Base-by-base conservation (phyloP, 352 stramenopile species). In the Globisporangium nodosum region DNA sequence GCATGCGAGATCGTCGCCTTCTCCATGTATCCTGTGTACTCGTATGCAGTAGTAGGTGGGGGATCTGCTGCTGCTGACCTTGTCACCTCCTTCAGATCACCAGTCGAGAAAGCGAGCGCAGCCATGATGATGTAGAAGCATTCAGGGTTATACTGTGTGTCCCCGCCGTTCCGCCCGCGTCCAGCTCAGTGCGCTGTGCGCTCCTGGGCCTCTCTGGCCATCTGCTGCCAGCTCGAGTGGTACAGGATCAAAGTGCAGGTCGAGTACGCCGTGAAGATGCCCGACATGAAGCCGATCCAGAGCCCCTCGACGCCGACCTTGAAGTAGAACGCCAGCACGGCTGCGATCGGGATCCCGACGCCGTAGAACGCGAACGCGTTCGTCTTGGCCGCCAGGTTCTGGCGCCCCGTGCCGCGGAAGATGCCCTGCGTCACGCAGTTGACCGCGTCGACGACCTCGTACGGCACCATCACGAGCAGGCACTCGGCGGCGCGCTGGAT, bases 291-390 rank as follows among this genome's bases (percentile, higher is more conserved):
- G 42, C 87, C 83, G 13, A 88, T 54, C 87, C 87, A 96, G 45
- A 96, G 63, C 3, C 87, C 87, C 52, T 87, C 81, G 42, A 92
- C 63, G 42, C 69, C 65, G 46, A 68, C 74, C 0, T 57, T 24
- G 24, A 69, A 73, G 9, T 61, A 49, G 52, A 94, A 83, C 3
- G 70, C 82, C 5, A 90, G 47, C 12, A 88, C 27, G 18, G 70
- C 81, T 0, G 66, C 79, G n/a, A 90, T 33, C 18, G 87, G 85
- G 16, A 96, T 76, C 21, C 81, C 85, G 46, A 92, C 68, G 0
- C 63, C 60, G 61, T 94, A 96, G 63, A 88, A 96, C 35, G 81
- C 78, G 31, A 90, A 31, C 27, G 76, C 75, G 56, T 89, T 96
- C 27, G 78, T 76, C 43, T 68, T 75, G 15, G 85, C 85, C 2